Conservation (phyloP, 1,284 basidiomycete genomes). For the Sporisorium graminicola region DNA sequence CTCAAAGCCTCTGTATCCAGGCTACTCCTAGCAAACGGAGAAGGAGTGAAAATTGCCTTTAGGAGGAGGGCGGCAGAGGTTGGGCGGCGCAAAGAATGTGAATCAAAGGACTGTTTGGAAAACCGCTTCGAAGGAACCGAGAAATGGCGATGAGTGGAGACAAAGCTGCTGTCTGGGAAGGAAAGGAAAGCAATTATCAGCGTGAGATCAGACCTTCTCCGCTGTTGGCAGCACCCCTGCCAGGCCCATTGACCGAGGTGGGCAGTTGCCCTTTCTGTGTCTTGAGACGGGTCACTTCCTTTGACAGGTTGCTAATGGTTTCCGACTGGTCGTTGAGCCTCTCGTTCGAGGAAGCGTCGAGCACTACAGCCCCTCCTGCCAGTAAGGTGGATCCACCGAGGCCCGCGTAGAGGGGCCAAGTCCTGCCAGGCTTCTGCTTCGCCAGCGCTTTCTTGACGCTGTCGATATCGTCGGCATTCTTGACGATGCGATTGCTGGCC, state of each 20-base stretch:
- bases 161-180: neutral
- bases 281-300: constrained; percentile 15
- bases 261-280: neutral
- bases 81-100: no score
- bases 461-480: no score
- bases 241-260: neutral
- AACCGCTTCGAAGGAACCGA: neutral
- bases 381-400: no score
- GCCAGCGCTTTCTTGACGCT: no score
- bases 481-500: no score
- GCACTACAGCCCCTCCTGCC: no score
- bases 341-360: neutral
- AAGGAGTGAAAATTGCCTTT: neutral
- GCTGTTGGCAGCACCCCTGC: neutral
- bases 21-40: no score
- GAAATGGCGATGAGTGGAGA: constrained; percentile 7
- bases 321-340: neutral
- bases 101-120: neutral
- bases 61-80: neutral
- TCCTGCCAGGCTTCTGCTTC: no score
- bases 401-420: no score
- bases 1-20: neutral
- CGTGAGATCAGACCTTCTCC: neutral
- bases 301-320: neutral
- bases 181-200: neutral